Evolutionary conservation across 768 basidiomycete species (phyloP), one percentile per base, ranked within the genome.

Genomic region (Wakefieldia striispora): DNA sequence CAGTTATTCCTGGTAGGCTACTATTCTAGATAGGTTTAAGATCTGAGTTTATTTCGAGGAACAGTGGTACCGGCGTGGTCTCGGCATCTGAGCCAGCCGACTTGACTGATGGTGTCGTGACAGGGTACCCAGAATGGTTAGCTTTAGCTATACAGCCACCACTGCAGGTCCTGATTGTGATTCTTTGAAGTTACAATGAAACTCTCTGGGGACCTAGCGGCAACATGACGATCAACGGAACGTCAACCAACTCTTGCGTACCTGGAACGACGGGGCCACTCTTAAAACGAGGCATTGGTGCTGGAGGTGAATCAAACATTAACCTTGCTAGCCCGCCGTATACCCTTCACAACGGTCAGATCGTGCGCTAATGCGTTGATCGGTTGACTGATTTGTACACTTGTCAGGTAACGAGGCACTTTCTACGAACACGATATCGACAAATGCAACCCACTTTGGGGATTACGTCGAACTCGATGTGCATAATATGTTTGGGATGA

Each of bases 221-320:
- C 4, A 90, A 89, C 58, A 79, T 89, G 63, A 86, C 83, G 12
- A 75, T 88, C 53, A 83, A 85, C 46, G 85, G 84, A 6, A 78
- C 72, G 3, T 67, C 76, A 36, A 88, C 86, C 6, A 83, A 77
- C 53, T 66, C 57, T 11, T 70, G 71, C 23, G 47, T 48, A 29
- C 46, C 50, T 54, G 53, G 27, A 12, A 64, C 23, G 39, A 49
- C 16, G 8, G 35, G 45, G 11, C 14, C 34, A 6, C 47, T 78
- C 21, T 50, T 52, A 4, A 77, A 64, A 59, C 75, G 80, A 13
- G 79, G 76, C 1, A 43, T 82, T 39, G 81, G 80, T 4, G 79
- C 78, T 3, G 79, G 75, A 20, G 70, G 69, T 37, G 69, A 81
- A 54, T 58, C 66, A 7, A 75, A 66, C 9, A 70, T 79, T 6